phyloP scores from a whole-genome alignment of 2,329 filamentous ascomycete species.

The Aspergillus latus region DNA sequence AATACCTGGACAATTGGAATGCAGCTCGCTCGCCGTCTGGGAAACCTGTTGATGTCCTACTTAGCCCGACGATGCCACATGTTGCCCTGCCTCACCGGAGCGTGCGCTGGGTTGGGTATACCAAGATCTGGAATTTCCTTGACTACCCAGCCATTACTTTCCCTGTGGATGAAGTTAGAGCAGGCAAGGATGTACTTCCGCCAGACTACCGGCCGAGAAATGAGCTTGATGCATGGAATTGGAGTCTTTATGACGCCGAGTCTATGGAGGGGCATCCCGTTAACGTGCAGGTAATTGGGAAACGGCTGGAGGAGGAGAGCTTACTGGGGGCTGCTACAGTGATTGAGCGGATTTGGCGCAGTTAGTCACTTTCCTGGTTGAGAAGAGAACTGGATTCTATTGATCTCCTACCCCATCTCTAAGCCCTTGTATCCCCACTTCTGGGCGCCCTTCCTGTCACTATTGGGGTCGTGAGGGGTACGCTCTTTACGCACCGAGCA shows the following conservation, averaged over 20 bases:
- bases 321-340: constrained; percentile 47
- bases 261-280: constrained; percentile 50
- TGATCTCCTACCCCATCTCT: background rate
- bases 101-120: constrained; percentile 56
- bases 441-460: background rate
- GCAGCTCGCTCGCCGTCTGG: constrained; percentile 47
- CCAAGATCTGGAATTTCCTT: constrained; percentile 62
- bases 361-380: background rate
- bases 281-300: constrained; percentile 54
- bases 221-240: constrained; percentile 54
- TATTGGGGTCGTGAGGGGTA: background rate
- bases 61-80: constrained; percentile 63
- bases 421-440: background rate
- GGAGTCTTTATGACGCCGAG: constrained; percentile 47
- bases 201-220: constrained; percentile 50
- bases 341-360: constrained; percentile 29
- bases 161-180: constrained; percentile 52
- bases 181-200: constrained; percentile 40
- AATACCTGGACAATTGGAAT: constrained; percentile 62
- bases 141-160: constrained; percentile 62
- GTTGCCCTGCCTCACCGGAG: constrained; percentile 49
- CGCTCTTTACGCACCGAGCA: background rate
- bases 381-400: background rate
- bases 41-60: constrained; percentile 53
- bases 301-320: constrained; percentile 57